These are phyloP conservation scores for Diaporthe ilicicola DNA, from an alignment of 2,329 filamentous ascomycete species.

Conservation along the genomic window DNA sequence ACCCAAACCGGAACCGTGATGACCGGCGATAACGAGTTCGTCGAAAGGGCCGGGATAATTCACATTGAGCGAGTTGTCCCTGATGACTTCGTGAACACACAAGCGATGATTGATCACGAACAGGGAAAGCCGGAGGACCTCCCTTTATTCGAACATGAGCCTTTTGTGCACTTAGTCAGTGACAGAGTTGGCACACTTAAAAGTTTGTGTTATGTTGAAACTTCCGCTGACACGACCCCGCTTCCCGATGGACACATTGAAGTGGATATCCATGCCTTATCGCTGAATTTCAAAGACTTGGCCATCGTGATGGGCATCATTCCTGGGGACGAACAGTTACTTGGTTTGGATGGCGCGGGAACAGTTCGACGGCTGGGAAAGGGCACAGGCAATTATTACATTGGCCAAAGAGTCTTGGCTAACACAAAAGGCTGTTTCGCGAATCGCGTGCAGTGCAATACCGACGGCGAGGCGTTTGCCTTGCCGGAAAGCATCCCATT, in stretches of 20 bases:
- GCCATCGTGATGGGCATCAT: slow-evolving; percentile 12
- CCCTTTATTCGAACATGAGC: slow-evolving; percentile 4
- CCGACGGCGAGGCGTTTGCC: not conserved
- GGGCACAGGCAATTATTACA: not conserved
- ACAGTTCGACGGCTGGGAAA: not conserved
- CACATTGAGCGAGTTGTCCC: slow-evolving; percentile 1
- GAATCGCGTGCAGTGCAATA: not conserved
- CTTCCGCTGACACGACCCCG: not conserved
- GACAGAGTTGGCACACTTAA: slow-evolving; percentile 9
- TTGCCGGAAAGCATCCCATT: slow-evolving; percentile 11
- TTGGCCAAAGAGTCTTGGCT: not conserved
- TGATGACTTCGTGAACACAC: slow-evolving; percentile 7
- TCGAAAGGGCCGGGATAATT: slow-evolving; percentile 4
- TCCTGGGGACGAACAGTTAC: not conserved
- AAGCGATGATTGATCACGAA: slow-evolving; percentile 6
- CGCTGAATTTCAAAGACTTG: slow-evolving; percentile 14
- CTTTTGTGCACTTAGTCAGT: not conserved
- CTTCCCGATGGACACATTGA: not conserved
- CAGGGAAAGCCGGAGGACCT: slow-evolving; percentile 5
- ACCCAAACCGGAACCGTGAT: not conserved
- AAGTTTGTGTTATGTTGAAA: slow-evolving; percentile 5
- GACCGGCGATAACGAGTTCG: slow-evolving; percentile 3
- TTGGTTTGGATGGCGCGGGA: not conserved
- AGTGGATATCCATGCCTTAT: not conserved
- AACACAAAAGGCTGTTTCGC: not conserved